phyloP scores from a whole-genome alignment of 2,329 filamentous ascomycete genomes.

The Fusarium veterinarium region DNA sequence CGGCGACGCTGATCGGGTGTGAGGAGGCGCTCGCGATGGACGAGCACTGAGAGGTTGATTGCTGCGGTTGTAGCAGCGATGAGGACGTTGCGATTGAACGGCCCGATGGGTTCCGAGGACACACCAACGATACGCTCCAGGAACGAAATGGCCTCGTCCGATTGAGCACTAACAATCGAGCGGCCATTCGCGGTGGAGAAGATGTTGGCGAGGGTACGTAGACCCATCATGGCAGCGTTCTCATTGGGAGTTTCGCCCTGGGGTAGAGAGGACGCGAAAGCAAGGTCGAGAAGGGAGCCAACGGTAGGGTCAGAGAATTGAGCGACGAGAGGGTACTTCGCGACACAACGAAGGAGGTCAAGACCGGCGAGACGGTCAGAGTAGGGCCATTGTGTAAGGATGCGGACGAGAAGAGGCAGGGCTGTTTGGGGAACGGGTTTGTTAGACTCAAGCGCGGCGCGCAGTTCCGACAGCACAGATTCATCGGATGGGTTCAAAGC shows the following conservation, averaged over 20 bases:
- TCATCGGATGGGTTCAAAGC: constrained; percentile 80
- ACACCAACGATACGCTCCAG: constrained; percentile 71
- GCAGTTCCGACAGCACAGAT: constrained; percentile 69
- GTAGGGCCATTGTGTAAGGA: constrained; percentile 83
- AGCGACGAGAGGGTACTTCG: constrained; percentile 75
- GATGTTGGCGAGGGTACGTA: constrained; percentile 84
- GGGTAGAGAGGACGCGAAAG: constrained; percentile 54
- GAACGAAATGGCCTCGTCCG: constrained; percentile 69
- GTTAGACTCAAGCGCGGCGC: constrained; percentile 70
- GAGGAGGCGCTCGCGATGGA: constrained; percentile 59
- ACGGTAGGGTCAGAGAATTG: constrained; percentile 64
- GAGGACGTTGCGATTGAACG: constrained; percentile 79
- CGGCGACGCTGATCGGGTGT: constrained; percentile 49
- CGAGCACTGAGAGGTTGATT: constrained; percentile 85
- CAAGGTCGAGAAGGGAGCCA: constrained; percentile 69
- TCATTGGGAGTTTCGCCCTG: constrained; percentile 69
- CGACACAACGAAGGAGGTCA: constrained; percentile 87
- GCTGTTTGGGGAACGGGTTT: constrained; percentile 62
- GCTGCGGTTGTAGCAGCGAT: constrained; percentile 85
- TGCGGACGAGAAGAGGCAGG: constrained; percentile 74
- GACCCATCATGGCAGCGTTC: constrained; percentile 89
- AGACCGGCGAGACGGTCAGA: constrained; percentile 84
- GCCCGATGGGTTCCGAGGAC: constrained; percentile 60
- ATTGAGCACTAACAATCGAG: constrained; percentile 68
- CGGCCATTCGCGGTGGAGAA: constrained; percentile 82